Evolutionary conservation across 169 alveolate genomes (phyloP).

Genomic region (Theileria annulata): DNA sequence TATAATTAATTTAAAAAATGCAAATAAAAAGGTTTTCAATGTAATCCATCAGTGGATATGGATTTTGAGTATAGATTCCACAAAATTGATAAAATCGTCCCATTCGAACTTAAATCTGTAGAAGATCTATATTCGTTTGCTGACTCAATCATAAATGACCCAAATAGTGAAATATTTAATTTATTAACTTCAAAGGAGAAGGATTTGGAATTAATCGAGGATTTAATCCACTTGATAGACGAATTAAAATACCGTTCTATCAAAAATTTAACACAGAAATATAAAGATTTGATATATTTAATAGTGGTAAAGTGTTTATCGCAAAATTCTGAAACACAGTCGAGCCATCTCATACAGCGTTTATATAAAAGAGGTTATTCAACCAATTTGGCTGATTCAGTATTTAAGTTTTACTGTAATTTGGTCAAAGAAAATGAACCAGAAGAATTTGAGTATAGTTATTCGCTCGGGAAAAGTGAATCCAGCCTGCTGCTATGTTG

Average conservation of each 20-base stretch:
- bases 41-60: not conserved
- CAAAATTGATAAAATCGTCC: not conserved
- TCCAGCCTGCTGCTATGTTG: conserved; percentile 32
- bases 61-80: not conserved
- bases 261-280: not conserved
- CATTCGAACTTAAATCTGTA: not conserved
- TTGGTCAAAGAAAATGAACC: not conserved
- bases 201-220: not conserved
- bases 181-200: not conserved
- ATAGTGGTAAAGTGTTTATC: conserved; percentile 14
- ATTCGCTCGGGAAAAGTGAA: not conserved
- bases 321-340: not conserved
- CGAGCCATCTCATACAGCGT: conserved; percentile 5
- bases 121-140: not conserved
- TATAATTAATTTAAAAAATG: not conserved
- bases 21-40: not conserved
- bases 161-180: not conserved
- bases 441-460: not conserved
- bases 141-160: not conserved
- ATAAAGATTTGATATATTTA: conserved; percentile 1
- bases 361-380: conserved; percentile 43
- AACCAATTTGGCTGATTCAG: conserved; percentile 3
- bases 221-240: conserved; percentile 30
- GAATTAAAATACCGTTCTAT: not conserved
- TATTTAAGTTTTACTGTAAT: conserved; percentile 6